Evolutionary conservation across 202 grass and related monocot genomes (phyloP), one percentile per base, ranked within the genome.

Genomic region (Bolboschoenoplectus hybrid): DNA sequence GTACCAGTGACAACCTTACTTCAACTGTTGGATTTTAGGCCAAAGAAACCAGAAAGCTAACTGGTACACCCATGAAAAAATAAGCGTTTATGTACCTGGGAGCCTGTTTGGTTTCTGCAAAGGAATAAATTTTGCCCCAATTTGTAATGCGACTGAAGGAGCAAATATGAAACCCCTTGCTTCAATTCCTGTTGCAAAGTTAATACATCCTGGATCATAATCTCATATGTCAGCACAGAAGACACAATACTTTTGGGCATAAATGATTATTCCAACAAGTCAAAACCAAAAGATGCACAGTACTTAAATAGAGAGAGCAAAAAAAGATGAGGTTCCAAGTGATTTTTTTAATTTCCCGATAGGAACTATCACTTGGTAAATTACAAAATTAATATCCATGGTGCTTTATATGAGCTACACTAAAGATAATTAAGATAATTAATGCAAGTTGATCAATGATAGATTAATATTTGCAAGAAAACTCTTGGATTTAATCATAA

Each of bases 111-210:
- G 92, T 83, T 97, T 97, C 67, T 92, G 89, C 63, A 97, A 63
- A 3, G 94, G 94, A 89, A 97, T 90, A 78, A 97, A 97, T 36
- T 97, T 97, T 57, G 94, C 94, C 8, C 92, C 94, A 7, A 97
- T 92, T 4, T 87, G 91, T 47, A 97, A 7, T 4, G 94, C 94
- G 55, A 97, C 92, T 34, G 92, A 81, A 8, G 94, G 89, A 17
- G 92, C 94, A 74, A 97, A 97, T 63, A 97, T 91, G 84, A 97
- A 97, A 40, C 94, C 94, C 84, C 94, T 94, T 1, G 92, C 94
- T 89, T 97, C 94, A 87, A 97, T 92, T 34, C 94, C 94, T 97
- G 67, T 36, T 10, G 80, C 41, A 86, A 82, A 7, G 51, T 82
- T 76, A 55, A 88, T 43, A 12, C 26, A 26, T 26, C 26, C 26